Base-by-base conservation (phyloP, 208 protist genomes). In the Leishmania tarentolae region DNA sequence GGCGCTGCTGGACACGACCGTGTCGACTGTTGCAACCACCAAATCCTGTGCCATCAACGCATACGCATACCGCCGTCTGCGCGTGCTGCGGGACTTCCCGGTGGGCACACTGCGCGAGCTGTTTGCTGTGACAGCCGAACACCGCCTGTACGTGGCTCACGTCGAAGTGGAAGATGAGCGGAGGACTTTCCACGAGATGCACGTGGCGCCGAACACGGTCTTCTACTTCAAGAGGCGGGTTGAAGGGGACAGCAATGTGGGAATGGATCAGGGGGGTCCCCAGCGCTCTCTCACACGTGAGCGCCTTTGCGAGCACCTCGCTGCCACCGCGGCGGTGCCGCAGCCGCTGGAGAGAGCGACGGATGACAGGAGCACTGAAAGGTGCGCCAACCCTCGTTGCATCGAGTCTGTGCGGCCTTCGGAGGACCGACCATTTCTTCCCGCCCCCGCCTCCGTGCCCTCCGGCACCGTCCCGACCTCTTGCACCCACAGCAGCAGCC, bases 51-150 rank as follows among this genome's bases (percentile, higher is more conserved):
- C 42, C 35, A 47, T 78, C n/a, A 59, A 40, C 17, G 74, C 53
- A 3, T 86, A 80, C 78, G 3, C 78, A 42, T 86, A 86, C 74
- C 91, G 91, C 31, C 78, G 80, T 24, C 81, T 94, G 79, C 91
- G 91, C 31, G 83, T 94, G 44, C 52, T 65, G 46, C 83, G 75
- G 42, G 78, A 84, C 63, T 92, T 88, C 76, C 88, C 91, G 21
- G 83, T 93, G 24, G 91, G 89, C 65, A 89, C 88, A 35, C 76
- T 94, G 75, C 88, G 91, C n/a, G 91, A 91, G 81, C 80, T 94
- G 50, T 92, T 88, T 75, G 78, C 71, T 50, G 80, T 92, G 46
- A 56, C 50, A 21, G 13, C 59, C 28, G 19, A 57, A 19, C 75
- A 87, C 31, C 81, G 82, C 37, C 88, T 94, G 15, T 78, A 86